A percentile compares a stretch with the other conserved stretches of the same genome.
Conservation (phyloP, 2,329 filamentous ascomycete genomes). For the Thelonectria rubi region DNA sequence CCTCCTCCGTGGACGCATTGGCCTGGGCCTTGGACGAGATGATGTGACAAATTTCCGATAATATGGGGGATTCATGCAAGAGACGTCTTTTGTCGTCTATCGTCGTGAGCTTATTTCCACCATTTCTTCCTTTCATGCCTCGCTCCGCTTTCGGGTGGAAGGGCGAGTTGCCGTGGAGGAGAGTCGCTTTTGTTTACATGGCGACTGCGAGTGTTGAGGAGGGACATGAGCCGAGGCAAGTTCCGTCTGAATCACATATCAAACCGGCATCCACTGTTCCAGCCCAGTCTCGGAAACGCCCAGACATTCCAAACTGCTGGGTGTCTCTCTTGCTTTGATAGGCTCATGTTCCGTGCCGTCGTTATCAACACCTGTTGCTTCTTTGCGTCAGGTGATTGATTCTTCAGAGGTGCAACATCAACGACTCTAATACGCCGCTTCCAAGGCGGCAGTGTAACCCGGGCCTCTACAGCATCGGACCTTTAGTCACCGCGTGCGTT, state of each 20-base stretch:
- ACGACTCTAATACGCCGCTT: neutral
- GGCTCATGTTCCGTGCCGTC: too few relatives aligned
- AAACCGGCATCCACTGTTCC: too few relatives aligned
- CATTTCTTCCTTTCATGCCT: neutral
- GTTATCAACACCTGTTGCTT: too few relatives aligned
- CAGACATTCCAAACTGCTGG: neutral
- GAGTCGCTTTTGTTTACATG: neutral
- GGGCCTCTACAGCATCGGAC: neutral
- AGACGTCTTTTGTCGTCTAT: neutral
- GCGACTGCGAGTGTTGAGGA: neutral
- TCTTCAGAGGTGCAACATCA: neutral
- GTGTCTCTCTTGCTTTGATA: neutral
- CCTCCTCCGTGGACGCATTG: too few relatives aligned
- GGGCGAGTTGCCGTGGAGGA: neutral
- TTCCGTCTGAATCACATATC: neutral
- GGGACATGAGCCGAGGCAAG: neutral
- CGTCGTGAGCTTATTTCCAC: neutral
- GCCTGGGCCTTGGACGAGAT: neutral
- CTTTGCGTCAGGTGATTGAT: too few relatives aligned
- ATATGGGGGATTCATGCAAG: slow-evolving; percentile 22
- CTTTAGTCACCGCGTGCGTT: neutral
- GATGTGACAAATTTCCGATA: slow-evolving; percentile 16
- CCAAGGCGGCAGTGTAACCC: neutral
- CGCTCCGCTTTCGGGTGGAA: neutral
- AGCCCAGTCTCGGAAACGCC: too few relatives aligned